A percentile compares a stretch with the other conserved stretches of the same genome.
These are phyloP conservation scores for Flaveria trinervia DNA, from an alignment of 129 eudicot species.

Conservation along the genomic window DNA sequence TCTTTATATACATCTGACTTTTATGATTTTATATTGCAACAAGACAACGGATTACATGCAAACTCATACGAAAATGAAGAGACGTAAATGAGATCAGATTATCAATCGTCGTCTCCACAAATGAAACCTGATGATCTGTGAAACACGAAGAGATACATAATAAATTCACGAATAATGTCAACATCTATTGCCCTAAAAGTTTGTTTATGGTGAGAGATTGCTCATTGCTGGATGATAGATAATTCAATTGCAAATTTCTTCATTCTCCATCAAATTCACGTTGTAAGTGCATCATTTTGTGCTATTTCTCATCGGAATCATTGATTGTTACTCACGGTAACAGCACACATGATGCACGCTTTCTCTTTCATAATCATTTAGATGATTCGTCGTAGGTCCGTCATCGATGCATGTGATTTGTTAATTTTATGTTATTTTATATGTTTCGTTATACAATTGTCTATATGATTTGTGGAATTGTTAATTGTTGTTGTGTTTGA, in stretches of 20 bases:
- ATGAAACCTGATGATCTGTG: not conserved
- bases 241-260: not conserved
- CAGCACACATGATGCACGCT: slow-evolving; percentile 18
- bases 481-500: not conserved
- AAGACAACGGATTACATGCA: not conserved
- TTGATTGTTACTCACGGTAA: slow-evolving; percentile 18
- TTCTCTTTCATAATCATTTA: slow-evolving; percentile 14
- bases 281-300: not conserved
- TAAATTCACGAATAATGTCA: not conserved
- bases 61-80: not conserved
- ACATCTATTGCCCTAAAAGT: slow-evolving; percentile 17
- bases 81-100: not conserved
- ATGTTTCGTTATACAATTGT: not conserved
- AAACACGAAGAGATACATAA: not conserved
- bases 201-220: slow-evolving; percentile 17
- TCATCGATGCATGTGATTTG: slow-evolving; percentile 20
- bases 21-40: not conserved
- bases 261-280: not conserved
- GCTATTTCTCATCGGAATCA: slow-evolving; percentile 18
- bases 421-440: not conserved
- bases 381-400: slow-evolving; percentile 23
- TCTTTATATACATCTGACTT: too few relatives aligned
- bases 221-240: slow-evolving; percentile 7
- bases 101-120: not conserved
- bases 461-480: not conserved